phyloP scores from a whole-genome alignment of 345 rosid genomes.

The Citrus sinensis region DNA sequence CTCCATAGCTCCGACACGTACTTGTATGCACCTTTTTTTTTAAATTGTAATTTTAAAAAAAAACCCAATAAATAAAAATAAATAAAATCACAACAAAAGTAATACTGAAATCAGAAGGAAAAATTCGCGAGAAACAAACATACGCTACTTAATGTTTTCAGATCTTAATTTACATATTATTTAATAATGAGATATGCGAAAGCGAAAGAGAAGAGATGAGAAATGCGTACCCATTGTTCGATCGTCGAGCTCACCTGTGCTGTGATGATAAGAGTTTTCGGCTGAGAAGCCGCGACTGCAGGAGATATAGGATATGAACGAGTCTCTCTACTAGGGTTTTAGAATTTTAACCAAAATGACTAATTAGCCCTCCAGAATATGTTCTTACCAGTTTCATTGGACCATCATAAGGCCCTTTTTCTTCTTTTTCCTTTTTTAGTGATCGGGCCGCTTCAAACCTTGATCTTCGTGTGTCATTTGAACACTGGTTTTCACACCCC shows the following conservation, averaged over 20 bases:
- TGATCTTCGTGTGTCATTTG: too few species aligned
- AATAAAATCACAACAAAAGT: not conserved
- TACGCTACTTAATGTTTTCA: too few species aligned
- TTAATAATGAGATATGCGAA: not conserved
- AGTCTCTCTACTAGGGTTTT: conserved; percentile 26
- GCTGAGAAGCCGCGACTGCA: conserved; percentile 5
- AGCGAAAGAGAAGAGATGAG: not conserved
- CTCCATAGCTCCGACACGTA: conserved; percentile 99
- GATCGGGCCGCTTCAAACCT: not conserved
- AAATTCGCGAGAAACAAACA: too few species aligned
- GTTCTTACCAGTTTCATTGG: not conserved
- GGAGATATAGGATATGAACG: not conserved
- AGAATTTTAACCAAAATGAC: not conserved
- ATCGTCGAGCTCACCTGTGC: conserved; percentile 16
- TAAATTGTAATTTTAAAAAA: too few species aligned
- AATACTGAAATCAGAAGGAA: too few species aligned
- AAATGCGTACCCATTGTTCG: conserved; percentile 37
- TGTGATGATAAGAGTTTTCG: conserved; percentile 14
- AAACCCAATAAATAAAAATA: not conserved
- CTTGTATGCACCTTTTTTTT: conserved; percentile 75
- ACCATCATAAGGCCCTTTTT: not conserved
- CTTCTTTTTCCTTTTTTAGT: too few species aligned
- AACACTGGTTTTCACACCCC: too few species aligned
- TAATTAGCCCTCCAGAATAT: not conserved
- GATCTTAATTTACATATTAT: too few species aligned